phyloP scores from a whole-genome alignment of 2,329 filamentous ascomycete species.

The Cladosporium sp. region DNA sequence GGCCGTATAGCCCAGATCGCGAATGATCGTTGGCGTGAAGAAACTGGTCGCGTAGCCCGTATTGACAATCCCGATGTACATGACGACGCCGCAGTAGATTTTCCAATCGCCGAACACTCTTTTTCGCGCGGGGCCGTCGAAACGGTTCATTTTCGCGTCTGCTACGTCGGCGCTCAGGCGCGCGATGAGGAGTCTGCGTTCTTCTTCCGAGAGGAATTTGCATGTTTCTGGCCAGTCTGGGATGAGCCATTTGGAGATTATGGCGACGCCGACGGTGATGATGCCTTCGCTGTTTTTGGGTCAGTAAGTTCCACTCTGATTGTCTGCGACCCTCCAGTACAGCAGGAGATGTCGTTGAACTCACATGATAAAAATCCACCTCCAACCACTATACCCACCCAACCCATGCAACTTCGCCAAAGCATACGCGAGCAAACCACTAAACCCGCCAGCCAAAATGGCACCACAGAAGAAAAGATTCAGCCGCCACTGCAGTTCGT shows the following conservation, averaged over 20 bases:
- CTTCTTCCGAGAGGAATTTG: conserved; percentile 43
- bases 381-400: conserved; percentile 29
- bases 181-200: conserved; percentile 40
- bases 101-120: conserved; percentile 47
- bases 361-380: conserved; percentile 51
- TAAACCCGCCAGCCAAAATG: conserved; percentile 39
- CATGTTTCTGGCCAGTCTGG: conserved; percentile 42
- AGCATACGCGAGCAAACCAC: conserved; percentile 38
- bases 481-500: conserved; percentile 39
- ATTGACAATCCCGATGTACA: conserved; percentile 37
- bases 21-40: conserved; percentile 40
- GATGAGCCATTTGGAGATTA: conserved; percentile 29
- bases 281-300: conserved; percentile 24
- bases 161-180: conserved; percentile 36
- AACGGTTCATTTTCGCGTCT: conserved; percentile 47
- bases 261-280: conserved; percentile 24
- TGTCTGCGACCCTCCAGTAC: no score
- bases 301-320: no score
- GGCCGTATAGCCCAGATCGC: conserved; percentile 38
- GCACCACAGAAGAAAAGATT: conserved; percentile 39
- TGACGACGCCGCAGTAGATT: conserved; percentile 38
- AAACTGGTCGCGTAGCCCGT: conserved; percentile 43
- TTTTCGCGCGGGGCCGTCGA: conserved; percentile 44
- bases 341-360: not conserved
- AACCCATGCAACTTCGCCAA: conserved; percentile 28